Conservation (phyloP, 352 stramenopile genomes). For the Globisporangium rhizosaccharum region DNA sequence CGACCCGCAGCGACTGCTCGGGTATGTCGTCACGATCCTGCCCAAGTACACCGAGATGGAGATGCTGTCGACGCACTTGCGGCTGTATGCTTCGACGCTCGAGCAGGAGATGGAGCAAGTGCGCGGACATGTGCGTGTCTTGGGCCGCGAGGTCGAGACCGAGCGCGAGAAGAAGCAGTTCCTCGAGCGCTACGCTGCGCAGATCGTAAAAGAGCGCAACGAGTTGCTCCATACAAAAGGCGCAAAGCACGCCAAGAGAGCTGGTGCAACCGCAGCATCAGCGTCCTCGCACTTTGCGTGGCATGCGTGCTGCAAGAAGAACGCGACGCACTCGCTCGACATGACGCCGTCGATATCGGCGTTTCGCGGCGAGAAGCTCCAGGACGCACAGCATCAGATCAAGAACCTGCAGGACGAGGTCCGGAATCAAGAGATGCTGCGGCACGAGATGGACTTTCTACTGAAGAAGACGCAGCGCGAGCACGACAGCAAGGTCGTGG, state of each 20-base stretch:
- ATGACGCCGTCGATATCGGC: constrained; percentile 64
- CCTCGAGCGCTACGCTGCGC: constrained; percentile 69
- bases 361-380: constrained; percentile 71
- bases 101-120: constrained; percentile 76
- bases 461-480: constrained; percentile 71
- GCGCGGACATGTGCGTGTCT: constrained; percentile 48
- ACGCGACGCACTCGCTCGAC: constrained; percentile 52
- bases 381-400: constrained; percentile 47
- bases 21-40: constrained; percentile 70
- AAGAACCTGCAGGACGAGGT: constrained; percentile 50
- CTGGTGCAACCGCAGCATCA: not conserved
- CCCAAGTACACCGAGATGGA: constrained; percentile 83
- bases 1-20: constrained; percentile 66
- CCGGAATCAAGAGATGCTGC: constrained; percentile 52
- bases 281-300: constrained; percentile 53
- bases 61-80: constrained; percentile 70
- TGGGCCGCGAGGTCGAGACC: constrained; percentile 36
- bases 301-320: constrained; percentile 83
- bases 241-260: constrained; percentile 23
- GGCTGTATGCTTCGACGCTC: constrained; percentile 59
- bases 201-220: constrained; percentile 85
- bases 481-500: constrained; percentile 55
- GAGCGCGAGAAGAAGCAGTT: constrained; percentile 81
- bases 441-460: constrained; percentile 57
- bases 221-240: constrained; percentile 62